Percentiles rank a stretch among this genome's conserved stretches.
These are phyloP conservation scores for Chlorella sp. DNA, from an alignment of 139 green algal genomes.

Conservation along the genomic window DNA sequence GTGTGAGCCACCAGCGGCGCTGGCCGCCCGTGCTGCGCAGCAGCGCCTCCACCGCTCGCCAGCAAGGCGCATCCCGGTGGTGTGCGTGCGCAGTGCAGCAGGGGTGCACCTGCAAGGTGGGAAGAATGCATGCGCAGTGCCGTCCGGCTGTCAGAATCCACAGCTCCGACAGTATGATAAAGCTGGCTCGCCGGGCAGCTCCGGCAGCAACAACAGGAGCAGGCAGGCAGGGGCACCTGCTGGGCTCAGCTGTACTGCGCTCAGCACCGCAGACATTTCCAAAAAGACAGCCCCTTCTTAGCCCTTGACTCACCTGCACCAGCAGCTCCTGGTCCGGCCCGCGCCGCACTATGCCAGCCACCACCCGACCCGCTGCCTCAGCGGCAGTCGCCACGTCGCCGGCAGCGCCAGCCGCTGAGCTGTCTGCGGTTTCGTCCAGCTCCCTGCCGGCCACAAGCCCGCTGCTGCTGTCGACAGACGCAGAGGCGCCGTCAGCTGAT, in stretches of 20 bases:
- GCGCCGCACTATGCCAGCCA: neutral
- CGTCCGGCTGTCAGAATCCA: too few species aligned
- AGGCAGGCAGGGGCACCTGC: neutral
- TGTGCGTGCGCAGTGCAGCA: conserved; percentile 29
- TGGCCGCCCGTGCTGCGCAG: conserved; percentile 13
- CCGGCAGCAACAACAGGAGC: neutral
- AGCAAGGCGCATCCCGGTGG: conserved; percentile 26
- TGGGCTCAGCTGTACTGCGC: too few species aligned
- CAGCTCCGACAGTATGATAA: too few species aligned
- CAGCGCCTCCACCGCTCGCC: conserved; percentile 17
- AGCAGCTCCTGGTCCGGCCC: neutral
- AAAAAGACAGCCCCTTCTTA: neutral
- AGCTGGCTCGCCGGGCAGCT: too few species aligned
- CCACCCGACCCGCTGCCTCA: neutral
- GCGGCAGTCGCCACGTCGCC: neutral
- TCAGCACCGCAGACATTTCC: too few species aligned
- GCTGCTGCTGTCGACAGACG: conserved; percentile 16
- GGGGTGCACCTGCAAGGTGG: conserved; percentile 29
- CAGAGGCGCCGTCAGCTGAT: neutral
- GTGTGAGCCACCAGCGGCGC: conserved; percentile 48
- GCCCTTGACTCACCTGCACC: neutral
- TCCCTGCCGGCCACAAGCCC: neutral
- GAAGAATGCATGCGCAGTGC: too few species aligned
- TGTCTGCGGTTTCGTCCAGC: neutral
- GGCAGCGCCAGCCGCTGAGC: neutral